These are phyloP conservation scores for Botrytis sinoallii DNA, from an alignment of 2,329 filamentous ascomycete genomes.

Conservation along the genomic window DNA sequence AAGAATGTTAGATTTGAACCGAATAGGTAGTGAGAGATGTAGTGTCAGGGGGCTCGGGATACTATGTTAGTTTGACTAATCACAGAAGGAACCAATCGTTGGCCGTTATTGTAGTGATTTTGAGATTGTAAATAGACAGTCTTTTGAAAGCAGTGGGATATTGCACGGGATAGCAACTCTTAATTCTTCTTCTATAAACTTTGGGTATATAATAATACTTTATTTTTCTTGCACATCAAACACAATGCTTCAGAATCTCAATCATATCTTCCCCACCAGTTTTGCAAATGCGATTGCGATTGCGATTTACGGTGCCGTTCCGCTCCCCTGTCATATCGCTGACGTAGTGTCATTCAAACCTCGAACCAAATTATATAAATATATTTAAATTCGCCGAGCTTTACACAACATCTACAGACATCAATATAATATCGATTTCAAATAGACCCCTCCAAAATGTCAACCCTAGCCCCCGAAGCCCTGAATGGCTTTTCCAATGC, in stretches of 20 bases:
- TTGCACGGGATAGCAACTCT: background rate
- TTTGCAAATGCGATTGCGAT: background rate
- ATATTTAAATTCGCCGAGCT: background rate
- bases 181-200: background rate
- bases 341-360: background rate
- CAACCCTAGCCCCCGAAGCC: slow-evolving; percentile 29
- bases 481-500: slow-evolving; percentile 60
- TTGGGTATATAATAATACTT: background rate
- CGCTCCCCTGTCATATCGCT: background rate
- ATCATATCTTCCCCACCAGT: background rate
- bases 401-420: background rate
- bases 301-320: slow-evolving; percentile 1
- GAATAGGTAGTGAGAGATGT: background rate
- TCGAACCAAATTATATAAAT: background rate
- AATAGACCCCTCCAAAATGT: background rate
- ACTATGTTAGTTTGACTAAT: background rate
- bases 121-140: background rate
- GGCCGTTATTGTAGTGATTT: background rate
- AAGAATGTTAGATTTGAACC: background rate
- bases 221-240: background rate
- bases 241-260: background rate
- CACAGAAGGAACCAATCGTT: background rate
- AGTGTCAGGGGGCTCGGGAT: background rate
- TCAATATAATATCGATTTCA: background rate
- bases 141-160: background rate